phyloP scores from a whole-genome alignment of 441 rosid species.

The Isatis lusitanica region DNA sequence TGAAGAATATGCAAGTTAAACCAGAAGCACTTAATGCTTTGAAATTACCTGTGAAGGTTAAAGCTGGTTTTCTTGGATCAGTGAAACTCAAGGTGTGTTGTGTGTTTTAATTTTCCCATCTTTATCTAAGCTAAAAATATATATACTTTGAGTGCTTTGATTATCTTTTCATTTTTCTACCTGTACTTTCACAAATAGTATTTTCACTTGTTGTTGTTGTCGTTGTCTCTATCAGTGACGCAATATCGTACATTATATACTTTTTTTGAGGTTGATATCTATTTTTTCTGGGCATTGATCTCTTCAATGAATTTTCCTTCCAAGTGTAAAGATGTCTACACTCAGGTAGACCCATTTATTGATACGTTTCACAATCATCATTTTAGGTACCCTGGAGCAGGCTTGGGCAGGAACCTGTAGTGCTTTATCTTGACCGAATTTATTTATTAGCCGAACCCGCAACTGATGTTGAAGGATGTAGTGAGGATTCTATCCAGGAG shows the following conservation, averaged over 20 bases:
- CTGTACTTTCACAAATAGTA: neutral
- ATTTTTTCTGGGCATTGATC: constrained; percentile 3
- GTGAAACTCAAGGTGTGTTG: constrained; percentile 65
- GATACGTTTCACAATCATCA: constrained; percentile 12
- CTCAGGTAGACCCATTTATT: constrained; percentile 19
- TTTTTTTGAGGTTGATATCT: neutral
- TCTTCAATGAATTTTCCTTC: neutral
- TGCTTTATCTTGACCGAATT: constrained; percentile 86
- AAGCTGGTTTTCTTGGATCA: constrained; percentile 99
- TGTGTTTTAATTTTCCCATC: neutral
- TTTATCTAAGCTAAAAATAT: neutral
- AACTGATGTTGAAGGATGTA: constrained; percentile 76
- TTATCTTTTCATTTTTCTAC: neutral
- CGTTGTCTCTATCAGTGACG: constrained; percentile 1
- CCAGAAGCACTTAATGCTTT: constrained; percentile 98
- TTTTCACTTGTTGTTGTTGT: constrained; percentile 3
- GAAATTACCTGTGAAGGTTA: constrained; percentile 93
- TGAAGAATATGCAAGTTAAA: constrained; percentile 95
- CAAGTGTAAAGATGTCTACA: neutral
- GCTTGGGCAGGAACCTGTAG: constrained; percentile 98
- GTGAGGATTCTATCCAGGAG: constrained; percentile 90
- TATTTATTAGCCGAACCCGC: constrained; percentile 91
- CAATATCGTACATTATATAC: neutral
- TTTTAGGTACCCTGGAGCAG: constrained; percentile 99
- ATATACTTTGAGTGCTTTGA: neutral